These are phyloP conservation scores for Lipomyces orientalis DNA, from an alignment of 805 yeast genomes.

Conservation along the genomic window DNA sequence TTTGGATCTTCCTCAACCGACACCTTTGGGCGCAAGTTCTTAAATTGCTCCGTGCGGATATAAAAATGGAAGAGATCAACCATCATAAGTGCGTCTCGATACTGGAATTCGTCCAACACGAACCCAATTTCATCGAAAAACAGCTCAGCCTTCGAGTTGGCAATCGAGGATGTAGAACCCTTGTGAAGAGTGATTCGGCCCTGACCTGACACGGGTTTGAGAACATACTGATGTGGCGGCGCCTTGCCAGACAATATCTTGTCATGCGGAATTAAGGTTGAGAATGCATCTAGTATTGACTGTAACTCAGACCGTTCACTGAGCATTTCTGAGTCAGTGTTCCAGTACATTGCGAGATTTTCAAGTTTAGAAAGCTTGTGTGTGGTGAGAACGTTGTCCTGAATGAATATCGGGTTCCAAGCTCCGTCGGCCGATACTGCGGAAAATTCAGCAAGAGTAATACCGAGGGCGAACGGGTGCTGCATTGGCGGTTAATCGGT, in stretches of 20 bases:
- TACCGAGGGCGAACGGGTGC: constrained; percentile 79
- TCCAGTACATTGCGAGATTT: constrained; percentile 81
- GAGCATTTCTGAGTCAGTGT: constrained; percentile 64
- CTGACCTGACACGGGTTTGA: constrained; percentile 86
- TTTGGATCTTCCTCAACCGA: constrained; percentile 63
- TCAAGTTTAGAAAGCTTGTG: constrained; percentile 64
- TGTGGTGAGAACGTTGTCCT: constrained; percentile 68
- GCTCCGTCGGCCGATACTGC: constrained; percentile 86
- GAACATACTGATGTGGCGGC: constrained; percentile 50
- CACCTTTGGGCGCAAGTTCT: constrained; percentile 68
- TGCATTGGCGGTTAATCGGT: background rate
- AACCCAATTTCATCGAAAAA: constrained; percentile 89
- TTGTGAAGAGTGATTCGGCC: constrained; percentile 86
- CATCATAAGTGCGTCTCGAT: constrained; percentile 78
- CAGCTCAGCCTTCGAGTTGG: constrained; percentile 75
- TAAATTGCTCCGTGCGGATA: constrained; percentile 73
- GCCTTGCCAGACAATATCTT: constrained; percentile 16
- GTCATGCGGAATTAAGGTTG: constrained; percentile 14
- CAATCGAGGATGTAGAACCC: constrained; percentile 63
- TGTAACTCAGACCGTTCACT: constrained; percentile 42
- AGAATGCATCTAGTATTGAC: constrained; percentile 24
- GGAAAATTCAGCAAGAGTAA: constrained; percentile 82
- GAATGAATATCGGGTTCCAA: constrained; percentile 86
- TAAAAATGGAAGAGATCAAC: constrained; percentile 82
- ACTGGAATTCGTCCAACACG: constrained; percentile 82